Evolutionary conservation across 1,139 yeast species (phyloP).

Genomic region (Taiozyma onychis): DNA sequence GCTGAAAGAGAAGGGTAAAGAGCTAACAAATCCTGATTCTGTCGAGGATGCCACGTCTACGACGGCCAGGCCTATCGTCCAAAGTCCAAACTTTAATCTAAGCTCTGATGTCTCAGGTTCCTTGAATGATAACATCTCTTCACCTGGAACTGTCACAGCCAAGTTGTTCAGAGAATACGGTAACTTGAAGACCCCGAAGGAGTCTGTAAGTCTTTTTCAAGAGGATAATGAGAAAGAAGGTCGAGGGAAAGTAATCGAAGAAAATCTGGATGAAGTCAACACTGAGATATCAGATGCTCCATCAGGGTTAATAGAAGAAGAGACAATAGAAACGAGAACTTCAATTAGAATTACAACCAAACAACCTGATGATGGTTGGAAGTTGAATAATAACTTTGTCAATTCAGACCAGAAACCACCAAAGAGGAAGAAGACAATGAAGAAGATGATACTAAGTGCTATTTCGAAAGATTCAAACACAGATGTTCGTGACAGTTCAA

Average conservation of each 20-base stretch:
- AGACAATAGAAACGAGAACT: not conserved
- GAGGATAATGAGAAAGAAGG: not conserved
- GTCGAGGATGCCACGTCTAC: too few relatives aligned
- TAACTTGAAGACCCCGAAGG: not conserved
- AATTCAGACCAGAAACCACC: not conserved
- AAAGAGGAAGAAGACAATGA: conserved; percentile 5
- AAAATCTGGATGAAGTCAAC: not conserved
- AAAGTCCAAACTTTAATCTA: not conserved
- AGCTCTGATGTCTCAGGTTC: not conserved
- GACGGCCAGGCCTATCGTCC: too few relatives aligned
- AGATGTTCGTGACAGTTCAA: not conserved
- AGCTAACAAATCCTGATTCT: not conserved
- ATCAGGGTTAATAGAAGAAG: not conserved
- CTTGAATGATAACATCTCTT: conserved; percentile 1
- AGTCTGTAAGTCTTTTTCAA: not conserved
- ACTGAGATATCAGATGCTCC: not conserved
- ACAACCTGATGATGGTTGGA: conserved; percentile 1
- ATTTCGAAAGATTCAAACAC: conserved; percentile 4
- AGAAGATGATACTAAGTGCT: conserved; percentile 7
- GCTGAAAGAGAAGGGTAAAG: too few relatives aligned
- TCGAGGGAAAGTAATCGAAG: not conserved
- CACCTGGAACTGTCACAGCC: conserved; percentile 15
- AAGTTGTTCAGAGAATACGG: not conserved
- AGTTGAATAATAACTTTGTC: conserved; percentile 6
- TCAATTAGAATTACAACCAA: not conserved